Evolutionary conservation across 148 eudicot genomes (phyloP).

Genomic region (Persicaria maculosa): DNA sequence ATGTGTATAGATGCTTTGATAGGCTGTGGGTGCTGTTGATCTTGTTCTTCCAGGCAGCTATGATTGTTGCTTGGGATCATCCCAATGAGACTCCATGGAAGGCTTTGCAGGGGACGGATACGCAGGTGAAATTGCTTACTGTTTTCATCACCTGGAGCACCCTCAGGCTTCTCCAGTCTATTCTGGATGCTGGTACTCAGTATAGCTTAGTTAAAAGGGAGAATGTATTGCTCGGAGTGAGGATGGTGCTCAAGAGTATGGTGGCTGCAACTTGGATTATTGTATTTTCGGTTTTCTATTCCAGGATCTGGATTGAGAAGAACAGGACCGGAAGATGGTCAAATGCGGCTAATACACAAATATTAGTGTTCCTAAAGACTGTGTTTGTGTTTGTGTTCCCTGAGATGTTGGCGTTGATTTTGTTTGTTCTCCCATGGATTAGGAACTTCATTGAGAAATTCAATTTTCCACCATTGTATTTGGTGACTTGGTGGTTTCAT

Average conservation of each 20-base stretch:
- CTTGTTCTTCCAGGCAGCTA: slow-evolving; percentile 64
- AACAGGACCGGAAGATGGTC: slow-evolving; percentile 61
- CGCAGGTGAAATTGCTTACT: slow-evolving; percentile 67
- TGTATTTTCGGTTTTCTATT: slow-evolving; percentile 74
- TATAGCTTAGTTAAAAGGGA: slow-evolving; percentile 72
- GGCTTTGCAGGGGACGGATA: slow-evolving; percentile 43
- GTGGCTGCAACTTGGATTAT: slow-evolving; percentile 72
- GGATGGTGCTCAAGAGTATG: slow-evolving; percentile 83
- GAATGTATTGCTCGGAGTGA: slow-evolving; percentile 53
- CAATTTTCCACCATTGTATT: slow-evolving; percentile 46
- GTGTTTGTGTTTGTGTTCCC: slow-evolving; percentile 64
- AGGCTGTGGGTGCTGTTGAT: slow-evolving; percentile 72
- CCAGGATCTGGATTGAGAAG: slow-evolving; percentile 70
- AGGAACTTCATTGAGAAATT: slow-evolving; percentile 60
- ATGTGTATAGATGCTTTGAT: slow-evolving; percentile 83
- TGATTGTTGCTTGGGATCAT: slow-evolving; percentile 54
- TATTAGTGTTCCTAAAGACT: slow-evolving; percentile 51
- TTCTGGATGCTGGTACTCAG: slow-evolving; percentile 93
- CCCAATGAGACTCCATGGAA: slow-evolving; percentile 42
- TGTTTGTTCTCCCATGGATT: slow-evolving; percentile 72
- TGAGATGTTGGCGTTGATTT: slow-evolving; percentile 56
- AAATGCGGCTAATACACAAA: slow-evolving; percentile 35
- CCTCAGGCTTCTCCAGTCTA: slow-evolving; percentile 60
- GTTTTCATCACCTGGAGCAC: slow-evolving; percentile 78
- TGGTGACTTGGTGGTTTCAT: slow-evolving; percentile 91